phyloP scores from a whole-genome alignment of 352 stramenopile species.

The Hyaloperonospora brassicae region DNA sequence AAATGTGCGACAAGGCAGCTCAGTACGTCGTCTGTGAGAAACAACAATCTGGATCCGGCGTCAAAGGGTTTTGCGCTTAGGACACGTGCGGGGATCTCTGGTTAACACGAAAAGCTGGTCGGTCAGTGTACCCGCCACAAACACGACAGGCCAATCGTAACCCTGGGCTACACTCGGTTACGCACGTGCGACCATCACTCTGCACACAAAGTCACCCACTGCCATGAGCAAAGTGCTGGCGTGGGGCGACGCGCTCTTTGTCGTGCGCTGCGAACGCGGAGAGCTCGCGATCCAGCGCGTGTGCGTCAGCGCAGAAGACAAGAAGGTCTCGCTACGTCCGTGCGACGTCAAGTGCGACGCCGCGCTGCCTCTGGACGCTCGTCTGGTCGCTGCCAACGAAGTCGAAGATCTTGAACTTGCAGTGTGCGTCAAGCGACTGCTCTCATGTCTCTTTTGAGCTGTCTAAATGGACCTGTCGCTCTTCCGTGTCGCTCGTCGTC shows the following conservation, averaged over 20 bases:
- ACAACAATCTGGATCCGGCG: no score
- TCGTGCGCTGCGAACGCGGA: slow-evolving; percentile 18
- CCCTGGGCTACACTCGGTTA: no score
- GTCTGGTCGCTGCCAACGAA: slow-evolving; percentile 32
- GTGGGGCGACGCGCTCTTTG: slow-evolving; percentile 25
- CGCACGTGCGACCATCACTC: neutral
- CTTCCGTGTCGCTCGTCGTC: neutral
- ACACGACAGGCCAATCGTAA: no score
- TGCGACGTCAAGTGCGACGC: slow-evolving; percentile 8
- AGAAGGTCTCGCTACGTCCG: slow-evolving; percentile 13
- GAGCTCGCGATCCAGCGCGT: slow-evolving; percentile 24
- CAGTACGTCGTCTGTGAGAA: no score
- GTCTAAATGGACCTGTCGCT: neutral
- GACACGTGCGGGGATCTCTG: no score
- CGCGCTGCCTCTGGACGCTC: slow-evolving; percentile 21
- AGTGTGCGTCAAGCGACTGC: slow-evolving; percentile 23
- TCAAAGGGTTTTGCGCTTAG: no score
- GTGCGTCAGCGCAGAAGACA: slow-evolving; percentile 11
- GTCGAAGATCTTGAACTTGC: slow-evolving; percentile 33
- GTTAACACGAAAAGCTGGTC: no score
- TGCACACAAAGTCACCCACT: neutral
- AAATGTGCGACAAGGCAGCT: no score
- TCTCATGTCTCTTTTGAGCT: no score
- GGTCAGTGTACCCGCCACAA: no score
- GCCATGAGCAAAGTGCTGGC: slow-evolving; percentile 21